phyloP scores from a whole-genome alignment of 441 rosid species.

The Pelargonium myrrhifolium region DNA sequence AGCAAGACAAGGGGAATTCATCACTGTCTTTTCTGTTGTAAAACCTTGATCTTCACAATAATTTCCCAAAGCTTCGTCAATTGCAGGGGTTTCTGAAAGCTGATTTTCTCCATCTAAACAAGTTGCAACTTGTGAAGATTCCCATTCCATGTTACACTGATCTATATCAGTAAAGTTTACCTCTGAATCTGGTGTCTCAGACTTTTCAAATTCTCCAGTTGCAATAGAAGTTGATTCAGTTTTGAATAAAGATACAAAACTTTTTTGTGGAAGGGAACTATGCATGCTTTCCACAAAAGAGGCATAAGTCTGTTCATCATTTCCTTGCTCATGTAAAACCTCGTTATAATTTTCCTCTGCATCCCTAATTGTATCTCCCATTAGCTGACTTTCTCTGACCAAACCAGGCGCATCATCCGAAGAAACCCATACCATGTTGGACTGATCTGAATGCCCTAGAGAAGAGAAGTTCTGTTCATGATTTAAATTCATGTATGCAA shows the following conservation, averaged over 20 bases:
- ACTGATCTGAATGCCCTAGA: neutral
- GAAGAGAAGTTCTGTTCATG: neutral
- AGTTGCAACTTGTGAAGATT: slow-evolving; percentile 11
- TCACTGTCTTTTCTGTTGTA: neutral
- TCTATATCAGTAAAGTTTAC: slow-evolving; percentile 14
- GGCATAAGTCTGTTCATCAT: slow-evolving; percentile 11
- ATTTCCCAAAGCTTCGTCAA: slow-evolving; percentile 13
- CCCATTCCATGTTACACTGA: slow-evolving; percentile 20
- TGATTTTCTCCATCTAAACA: slow-evolving; percentile 20
- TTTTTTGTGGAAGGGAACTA: slow-evolving; percentile 17
- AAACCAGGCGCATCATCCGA: neutral
- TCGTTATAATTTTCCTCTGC: neutral
- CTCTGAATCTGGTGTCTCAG: slow-evolving; percentile 11
- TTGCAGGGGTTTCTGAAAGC: slow-evolving; percentile 17
- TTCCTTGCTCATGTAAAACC: neutral
- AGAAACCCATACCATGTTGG: neutral
- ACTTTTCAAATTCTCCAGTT: slow-evolving; percentile 19
- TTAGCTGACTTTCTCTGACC: neutral
- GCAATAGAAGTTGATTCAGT: slow-evolving; percentile 20
- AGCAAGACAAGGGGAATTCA: slow-evolving; percentile 8
- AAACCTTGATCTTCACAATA: slow-evolving; percentile 6
- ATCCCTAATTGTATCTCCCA: neutral
- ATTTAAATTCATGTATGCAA: neutral
- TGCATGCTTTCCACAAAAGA: slow-evolving; percentile 16
- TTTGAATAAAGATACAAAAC: slow-evolving; percentile 20